Conservation (phyloP, 2,329 filamentous ascomycete genomes). For the Alternaria gansuensis region DNA sequence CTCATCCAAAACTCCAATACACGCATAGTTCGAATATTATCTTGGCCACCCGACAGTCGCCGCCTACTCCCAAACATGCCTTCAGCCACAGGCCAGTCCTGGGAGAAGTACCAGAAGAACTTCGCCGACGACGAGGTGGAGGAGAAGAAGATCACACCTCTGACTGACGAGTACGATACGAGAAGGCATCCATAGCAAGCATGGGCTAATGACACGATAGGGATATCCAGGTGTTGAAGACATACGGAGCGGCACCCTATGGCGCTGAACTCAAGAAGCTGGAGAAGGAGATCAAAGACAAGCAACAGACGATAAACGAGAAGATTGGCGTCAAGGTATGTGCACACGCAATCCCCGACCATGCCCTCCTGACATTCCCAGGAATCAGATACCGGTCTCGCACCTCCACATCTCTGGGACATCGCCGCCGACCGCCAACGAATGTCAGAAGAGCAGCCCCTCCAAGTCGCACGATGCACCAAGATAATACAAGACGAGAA, state of each 20-base stretch:
- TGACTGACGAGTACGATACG: conserved; percentile 86
- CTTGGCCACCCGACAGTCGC: conserved; percentile 18
- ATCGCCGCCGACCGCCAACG: conserved; percentile 96
- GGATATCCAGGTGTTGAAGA: conserved; percentile 99
- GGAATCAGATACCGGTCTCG: conserved; percentile 98
- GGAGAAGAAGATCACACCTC: conserved; percentile 99
- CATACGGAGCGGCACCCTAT: conserved; percentile 96
- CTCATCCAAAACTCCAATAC: background rate
- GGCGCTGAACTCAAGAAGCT: conserved; percentile 93
- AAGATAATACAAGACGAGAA: conserved; percentile 99
- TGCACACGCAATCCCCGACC: background rate
- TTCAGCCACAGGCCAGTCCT: conserved; percentile 90
- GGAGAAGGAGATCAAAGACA: conserved; percentile 99
- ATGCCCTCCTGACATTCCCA: conserved; percentile 51
- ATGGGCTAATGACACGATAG: conserved; percentile 61
- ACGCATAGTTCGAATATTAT: conserved; percentile 12
- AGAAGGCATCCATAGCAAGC: background rate
- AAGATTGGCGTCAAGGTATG: conserved; percentile 75
- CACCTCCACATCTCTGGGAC: conserved; percentile 98
- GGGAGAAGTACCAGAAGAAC: conserved; percentile 99
- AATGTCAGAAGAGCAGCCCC: conserved; percentile 97
- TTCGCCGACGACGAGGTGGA: conserved; percentile 96
- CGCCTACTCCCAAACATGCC: conserved; percentile 68
- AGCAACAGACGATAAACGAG: conserved; percentile 96
- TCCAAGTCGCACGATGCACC: conserved; percentile 96